A percentile compares a stretch with the other conserved stretches of the same genome.
phyloP scores from a whole-genome alignment of 805 yeast genomes.

The Komagataella phaffii region DNA sequence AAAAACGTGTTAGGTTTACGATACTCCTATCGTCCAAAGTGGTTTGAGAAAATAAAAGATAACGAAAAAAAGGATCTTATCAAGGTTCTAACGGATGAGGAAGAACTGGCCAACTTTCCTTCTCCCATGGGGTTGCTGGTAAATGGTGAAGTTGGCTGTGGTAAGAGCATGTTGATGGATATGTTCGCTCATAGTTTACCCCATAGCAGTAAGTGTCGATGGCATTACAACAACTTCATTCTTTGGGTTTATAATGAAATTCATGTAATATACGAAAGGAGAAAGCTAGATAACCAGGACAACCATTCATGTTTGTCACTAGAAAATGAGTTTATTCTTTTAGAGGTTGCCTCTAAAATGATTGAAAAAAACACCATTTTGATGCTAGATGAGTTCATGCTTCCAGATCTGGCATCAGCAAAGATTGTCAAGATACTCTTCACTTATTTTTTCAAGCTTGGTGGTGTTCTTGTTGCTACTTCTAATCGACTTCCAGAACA shows the following conservation, averaged over 20 bases:
- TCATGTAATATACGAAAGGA: slow-evolving; percentile 35
- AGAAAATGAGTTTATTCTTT: slow-evolving; percentile 51
- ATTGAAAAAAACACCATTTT: slow-evolving; percentile 42
- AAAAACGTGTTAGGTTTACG: slow-evolving; percentile 9
- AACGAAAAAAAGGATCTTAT: slow-evolving; percentile 24
- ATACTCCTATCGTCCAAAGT: slow-evolving; percentile 19
- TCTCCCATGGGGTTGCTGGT: slow-evolving; percentile 54
- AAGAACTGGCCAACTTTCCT: slow-evolving; percentile 35
- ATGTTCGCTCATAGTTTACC: slow-evolving; percentile 58
- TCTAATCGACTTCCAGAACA: slow-evolving; percentile 64
- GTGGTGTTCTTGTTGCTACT: slow-evolving; percentile 66
- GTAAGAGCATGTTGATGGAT: slow-evolving; percentile 64
- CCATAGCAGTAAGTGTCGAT: slow-evolving; percentile 45
- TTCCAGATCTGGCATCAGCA: slow-evolving; percentile 67
- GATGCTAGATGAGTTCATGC: slow-evolving; percentile 61
- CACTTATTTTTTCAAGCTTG: slow-evolving; percentile 56
- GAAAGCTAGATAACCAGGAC: slow-evolving; percentile 18
- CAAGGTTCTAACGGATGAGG: slow-evolving; percentile 42
- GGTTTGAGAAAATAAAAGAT: slow-evolving; percentile 7
- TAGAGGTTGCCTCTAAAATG: slow-evolving; percentile 57
- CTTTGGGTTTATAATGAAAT: slow-evolving; percentile 55
- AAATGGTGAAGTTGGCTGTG: slow-evolving; percentile 63
- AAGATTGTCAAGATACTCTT: slow-evolving; percentile 52
- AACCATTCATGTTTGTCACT: slow-evolving; percentile 19
- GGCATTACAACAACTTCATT: slow-evolving; percentile 63